These are phyloP conservation scores for Mycena galericulata DNA, from an alignment of 768 basidiomycete species.

Conservation along the genomic window DNA sequence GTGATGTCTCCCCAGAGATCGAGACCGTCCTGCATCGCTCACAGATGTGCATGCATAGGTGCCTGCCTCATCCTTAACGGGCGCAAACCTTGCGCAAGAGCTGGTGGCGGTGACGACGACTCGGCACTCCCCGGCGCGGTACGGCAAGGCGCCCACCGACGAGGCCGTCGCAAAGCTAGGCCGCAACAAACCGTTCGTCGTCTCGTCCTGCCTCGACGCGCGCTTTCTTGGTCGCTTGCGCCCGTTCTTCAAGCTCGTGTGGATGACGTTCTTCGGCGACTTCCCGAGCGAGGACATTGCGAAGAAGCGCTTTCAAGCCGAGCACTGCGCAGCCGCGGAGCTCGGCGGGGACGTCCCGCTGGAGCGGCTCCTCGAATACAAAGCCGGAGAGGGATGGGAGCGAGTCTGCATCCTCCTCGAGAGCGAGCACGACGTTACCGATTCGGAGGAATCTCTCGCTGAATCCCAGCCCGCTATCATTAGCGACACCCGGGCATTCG, in stretches of 20 bases:
- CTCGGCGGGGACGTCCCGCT: slow-evolving; percentile 11
- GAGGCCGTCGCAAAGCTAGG: slow-evolving; percentile 21
- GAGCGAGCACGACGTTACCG: slow-evolving; percentile 7
- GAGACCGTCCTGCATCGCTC: neutral
- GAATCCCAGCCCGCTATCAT: slow-evolving; percentile 1
- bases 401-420: slow-evolving; percentile 26
- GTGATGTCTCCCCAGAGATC: neutral
- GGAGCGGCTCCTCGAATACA: slow-evolving; percentile 27
- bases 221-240: slow-evolving; percentile 27
- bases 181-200: slow-evolving; percentile 31
- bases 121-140: neutral
- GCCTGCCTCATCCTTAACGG: neutral
- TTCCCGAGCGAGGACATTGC: slow-evolving; percentile 29
- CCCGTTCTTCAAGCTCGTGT: slow-evolving; percentile 27
- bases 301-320: slow-evolving; percentile 20
- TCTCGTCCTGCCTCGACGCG: slow-evolving; percentile 28
- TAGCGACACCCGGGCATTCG: slow-evolving; percentile 24
- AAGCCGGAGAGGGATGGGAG: slow-evolving; percentile 31
- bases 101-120: slow-evolving; percentile 11
- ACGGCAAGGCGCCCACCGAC: slow-evolving; percentile 5
- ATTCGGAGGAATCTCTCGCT: slow-evolving; percentile 6
- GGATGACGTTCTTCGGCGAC: slow-evolving; percentile 33
- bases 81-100: slow-evolving; percentile 20
- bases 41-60: slow-evolving; percentile 6
- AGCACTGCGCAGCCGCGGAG: slow-evolving; percentile 4